Conservation (phyloP, 2,329 filamentous ascomycete species). For the Colletotrichum sojae region DNA sequence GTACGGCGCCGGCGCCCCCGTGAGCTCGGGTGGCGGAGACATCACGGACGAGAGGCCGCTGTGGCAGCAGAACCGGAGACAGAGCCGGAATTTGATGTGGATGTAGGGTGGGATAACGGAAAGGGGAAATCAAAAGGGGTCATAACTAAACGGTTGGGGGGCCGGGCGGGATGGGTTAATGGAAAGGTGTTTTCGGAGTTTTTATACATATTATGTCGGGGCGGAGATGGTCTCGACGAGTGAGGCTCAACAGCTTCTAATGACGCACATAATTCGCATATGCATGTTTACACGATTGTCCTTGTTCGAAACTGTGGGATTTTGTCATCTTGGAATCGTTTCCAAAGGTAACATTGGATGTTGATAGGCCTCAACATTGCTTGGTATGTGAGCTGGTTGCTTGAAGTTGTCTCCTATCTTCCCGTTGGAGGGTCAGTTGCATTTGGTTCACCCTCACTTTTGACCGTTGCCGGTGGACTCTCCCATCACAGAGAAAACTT, state of each 20-base stretch:
- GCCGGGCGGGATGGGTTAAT: not conserved
- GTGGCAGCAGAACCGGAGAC: constrained; percentile 69
- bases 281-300: not conserved
- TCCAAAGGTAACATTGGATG: too few species aligned
- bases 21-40: constrained; percentile 30
- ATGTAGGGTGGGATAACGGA: constrained; percentile 47
- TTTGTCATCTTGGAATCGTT: too few species aligned
- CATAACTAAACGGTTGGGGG: not conserved
- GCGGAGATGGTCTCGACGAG: not conserved
- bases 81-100: constrained; percentile 64
- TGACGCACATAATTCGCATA: not conserved
- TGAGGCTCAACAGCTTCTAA: not conserved
- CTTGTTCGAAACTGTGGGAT: too few species aligned
- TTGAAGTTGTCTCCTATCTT: too few species aligned
- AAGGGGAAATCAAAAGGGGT: not conserved
- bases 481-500: too few species aligned
- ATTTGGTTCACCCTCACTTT: too few species aligned
- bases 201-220: not conserved
- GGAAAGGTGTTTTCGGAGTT: constrained; percentile 16
- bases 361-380: too few species aligned
- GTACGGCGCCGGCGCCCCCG: constrained; percentile 21
- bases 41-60: constrained; percentile 56
- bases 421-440: too few species aligned
- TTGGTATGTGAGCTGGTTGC: too few species aligned
- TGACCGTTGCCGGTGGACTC: too few species aligned